These are phyloP conservation scores for Kwoniella sp. DNA, from an alignment of 768 basidiomycete genomes.

Conservation along the genomic window DNA sequence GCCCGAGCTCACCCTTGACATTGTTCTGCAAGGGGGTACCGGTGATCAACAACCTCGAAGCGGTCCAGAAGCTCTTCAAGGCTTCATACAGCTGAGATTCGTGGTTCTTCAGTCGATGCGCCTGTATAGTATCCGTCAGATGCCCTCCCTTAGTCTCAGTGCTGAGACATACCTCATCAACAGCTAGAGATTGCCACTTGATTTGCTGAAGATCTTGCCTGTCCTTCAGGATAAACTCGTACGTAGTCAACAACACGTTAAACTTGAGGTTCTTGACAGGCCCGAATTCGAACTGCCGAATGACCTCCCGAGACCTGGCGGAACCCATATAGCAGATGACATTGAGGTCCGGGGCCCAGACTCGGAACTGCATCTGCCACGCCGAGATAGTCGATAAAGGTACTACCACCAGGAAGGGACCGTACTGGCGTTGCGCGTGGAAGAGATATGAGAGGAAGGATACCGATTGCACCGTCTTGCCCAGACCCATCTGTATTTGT, in stretches of 20 bases:
- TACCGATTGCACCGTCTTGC: constrained; percentile 96
- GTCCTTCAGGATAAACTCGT: constrained; percentile 90
- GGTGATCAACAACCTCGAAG: constrained; percentile 91
- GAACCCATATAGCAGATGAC: constrained; percentile 96
- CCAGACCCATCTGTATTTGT: constrained; percentile 77
- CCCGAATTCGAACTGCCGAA: constrained; percentile 88
- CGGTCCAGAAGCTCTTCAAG: constrained; percentile 77
- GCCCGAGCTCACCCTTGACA: constrained; percentile 86
- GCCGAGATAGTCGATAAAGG: constrained; percentile 96
- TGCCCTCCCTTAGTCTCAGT: constrained; percentile 1
- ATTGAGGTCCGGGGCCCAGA: constrained; percentile 95
- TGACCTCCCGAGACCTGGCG: constrained; percentile 78
- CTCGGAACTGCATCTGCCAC: constrained; percentile 90
- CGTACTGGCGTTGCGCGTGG: constrained; percentile 86
- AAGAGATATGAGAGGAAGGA: constrained; percentile 90
- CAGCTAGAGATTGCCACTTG: constrained; percentile 94
- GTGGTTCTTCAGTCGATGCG: constrained; percentile 95
- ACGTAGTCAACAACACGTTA: constrained; percentile 95
- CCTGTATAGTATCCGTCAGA: constrained; percentile 54
- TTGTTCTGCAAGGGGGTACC: constrained; percentile 99
- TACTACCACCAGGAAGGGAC: constrained; percentile 95
- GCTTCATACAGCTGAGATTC: constrained; percentile 97
- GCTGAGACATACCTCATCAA: constrained; percentile 71
- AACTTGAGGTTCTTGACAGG: constrained; percentile 81
- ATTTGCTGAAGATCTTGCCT: constrained; percentile 80